Conservation (phyloP, 331 rosid genomes). For the Quercus tomentella region DNA sequence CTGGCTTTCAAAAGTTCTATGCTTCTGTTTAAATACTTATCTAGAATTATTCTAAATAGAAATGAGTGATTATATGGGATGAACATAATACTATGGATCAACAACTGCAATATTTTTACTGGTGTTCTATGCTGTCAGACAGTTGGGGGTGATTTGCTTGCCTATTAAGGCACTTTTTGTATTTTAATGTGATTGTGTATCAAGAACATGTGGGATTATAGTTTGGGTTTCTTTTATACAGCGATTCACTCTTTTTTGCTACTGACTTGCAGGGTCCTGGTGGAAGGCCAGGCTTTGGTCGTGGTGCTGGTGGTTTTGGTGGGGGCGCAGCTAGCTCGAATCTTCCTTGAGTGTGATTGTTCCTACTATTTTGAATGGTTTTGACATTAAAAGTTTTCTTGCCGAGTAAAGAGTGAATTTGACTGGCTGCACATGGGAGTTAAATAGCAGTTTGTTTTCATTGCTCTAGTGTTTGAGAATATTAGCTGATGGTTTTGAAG, state of each 20-base stretch:
- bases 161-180: neutral
- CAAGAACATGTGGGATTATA: neutral
- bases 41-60: no score
- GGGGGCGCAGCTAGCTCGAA: slow-evolving; percentile 65
- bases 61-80: no score
- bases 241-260: neutral
- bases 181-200: neutral
- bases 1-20: no score
- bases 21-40: no score
- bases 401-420: neutral
- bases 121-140: neutral
- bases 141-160: neutral
- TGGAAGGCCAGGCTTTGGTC: slow-evolving; percentile 85
- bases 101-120: neutral
- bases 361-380: neutral
- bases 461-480: neutral
- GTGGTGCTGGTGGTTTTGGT: slow-evolving; percentile 81
- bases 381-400: slow-evolving; percentile 1
- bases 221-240: neutral
- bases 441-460: neutral
- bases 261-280: slow-evolving; percentile 57
- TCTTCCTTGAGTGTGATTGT: slow-evolving; percentile 20
- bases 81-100: no score
- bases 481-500: neutral
- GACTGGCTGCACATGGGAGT: neutral